Evolutionary conservation across 306 rosid species (phyloP), one percentile per base, ranked within the genome.

Genomic region (Nissolia schottii): DNA sequence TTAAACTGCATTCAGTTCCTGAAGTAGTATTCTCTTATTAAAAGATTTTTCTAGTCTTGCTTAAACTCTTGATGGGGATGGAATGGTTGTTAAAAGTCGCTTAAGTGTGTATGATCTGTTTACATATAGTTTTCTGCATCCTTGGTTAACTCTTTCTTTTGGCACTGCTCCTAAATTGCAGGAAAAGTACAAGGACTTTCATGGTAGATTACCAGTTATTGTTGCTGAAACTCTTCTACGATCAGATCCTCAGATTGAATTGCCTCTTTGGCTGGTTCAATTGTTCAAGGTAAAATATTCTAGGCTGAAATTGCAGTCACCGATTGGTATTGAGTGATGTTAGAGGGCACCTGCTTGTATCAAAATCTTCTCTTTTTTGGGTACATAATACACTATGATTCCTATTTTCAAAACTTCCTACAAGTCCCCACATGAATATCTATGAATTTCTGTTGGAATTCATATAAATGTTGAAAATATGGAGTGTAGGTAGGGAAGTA

Each of bases 251-350:
- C 90, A 85, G 74, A 88, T 94, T 23, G 97, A 91, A 76, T 74
- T 94, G 88, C 98, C 97, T 66, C 89, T 88, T 63, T 94, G 98
- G 98, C 85, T 94, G 32, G 90, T 94, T 79, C 92, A 84, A 15
- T 76, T 91, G 80, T 94, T 94, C 79, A 94, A 89, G 98, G 98
- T 92, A 86, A n/a, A n/a, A 83, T 81, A 73, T 57, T 76, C 71
- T 62, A 41, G 58, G 13, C 20, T 29, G 70, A 67, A 73, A 56
- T 38, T 49, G 68, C 41, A 58, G 50, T 53, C 34, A 2, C 15
- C 27, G 14, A 28, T 64, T n/a, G 37, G 45, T 7, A 28, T 23
- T 74, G 6, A 29, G 22, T 23, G 24, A 24, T 71, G 68, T 60
- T 46, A 48, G 62, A 35, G 25, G 70, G 49, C 28, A 16, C 50